Evolutionary conservation across 768 basidiomycete genomes (phyloP).

Genomic region (Cubamyces lactineus): DNA sequence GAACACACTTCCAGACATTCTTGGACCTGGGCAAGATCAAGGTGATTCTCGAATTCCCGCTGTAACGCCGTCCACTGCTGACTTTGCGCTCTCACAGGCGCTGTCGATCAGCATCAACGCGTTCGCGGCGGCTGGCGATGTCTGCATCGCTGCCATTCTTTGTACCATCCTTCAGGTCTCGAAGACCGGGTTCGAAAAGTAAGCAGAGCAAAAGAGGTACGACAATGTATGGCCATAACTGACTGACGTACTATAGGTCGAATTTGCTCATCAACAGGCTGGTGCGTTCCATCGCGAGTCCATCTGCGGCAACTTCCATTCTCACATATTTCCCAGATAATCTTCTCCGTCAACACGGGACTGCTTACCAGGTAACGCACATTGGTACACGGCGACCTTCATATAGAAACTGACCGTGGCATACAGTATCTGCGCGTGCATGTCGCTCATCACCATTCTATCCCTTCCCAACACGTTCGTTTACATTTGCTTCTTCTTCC

Average conservation of each 20-base stretch:
- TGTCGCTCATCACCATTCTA: slow-evolving; percentile 48
- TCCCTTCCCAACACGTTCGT: slow-evolving; percentile 52
- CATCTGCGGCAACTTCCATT: not conserved
- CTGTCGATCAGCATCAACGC: slow-evolving; percentile 60
- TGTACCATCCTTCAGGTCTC: slow-evolving; percentile 53
- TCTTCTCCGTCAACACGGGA: slow-evolving; percentile 45
- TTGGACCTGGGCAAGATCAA: slow-evolving; percentile 13
- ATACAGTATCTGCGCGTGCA: slow-evolving; percentile 41
- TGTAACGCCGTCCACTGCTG: no score
- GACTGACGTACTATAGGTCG: slow-evolving; percentile 29
- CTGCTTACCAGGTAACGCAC: slow-evolving; percentile 37
- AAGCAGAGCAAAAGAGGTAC: slow-evolving; percentile 16
- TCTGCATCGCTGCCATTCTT: slow-evolving; percentile 51
- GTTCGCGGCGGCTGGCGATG: slow-evolving; percentile 51
- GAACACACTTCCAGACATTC: slow-evolving; percentile 8
- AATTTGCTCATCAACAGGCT: slow-evolving; percentile 46
- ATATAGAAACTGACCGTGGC: not conserved
- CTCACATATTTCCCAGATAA: slow-evolving; percentile 32
- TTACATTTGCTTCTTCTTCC: slow-evolving; percentile 61
- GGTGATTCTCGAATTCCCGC: not conserved
- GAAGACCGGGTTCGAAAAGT: slow-evolving; percentile 52
- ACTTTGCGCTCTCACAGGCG: slow-evolving; percentile 35
- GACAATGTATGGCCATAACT: no score
- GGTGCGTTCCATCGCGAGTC: not conserved
- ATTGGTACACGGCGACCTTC: not conserved